Evolutionary conservation across 1,139 yeast species (phyloP), one percentile per base, ranked within the genome.

Genomic region (Hyphopichia khmerensis): DNA sequence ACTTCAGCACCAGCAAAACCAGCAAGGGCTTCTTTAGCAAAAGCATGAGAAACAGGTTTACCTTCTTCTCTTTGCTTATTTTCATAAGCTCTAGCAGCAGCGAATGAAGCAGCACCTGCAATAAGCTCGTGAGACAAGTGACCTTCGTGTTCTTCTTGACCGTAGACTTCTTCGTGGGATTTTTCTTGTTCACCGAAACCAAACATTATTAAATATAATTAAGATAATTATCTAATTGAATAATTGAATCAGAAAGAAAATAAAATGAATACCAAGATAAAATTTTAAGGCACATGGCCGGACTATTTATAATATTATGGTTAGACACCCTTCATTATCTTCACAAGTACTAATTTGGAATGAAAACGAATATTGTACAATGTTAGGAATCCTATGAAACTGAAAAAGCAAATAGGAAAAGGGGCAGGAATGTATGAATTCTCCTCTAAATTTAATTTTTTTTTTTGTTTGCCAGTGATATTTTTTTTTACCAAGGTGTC

Each of bases 101-200:
- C 67, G 43, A 64, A 64, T 5, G 67, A 60, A 23, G 69, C 67
- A 34, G 65, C 69, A 50, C 69, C 67, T 26, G 69, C 67, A 40
- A 64, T 41, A 48, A 61, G 54, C 48, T 64, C 69, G 48, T 64
- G 68, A 21, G 64, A 51, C 50, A 64, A 57, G 51, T 62, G 60
- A 33, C 61, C 65, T 45, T 62, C 65, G 57, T 63, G 67, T 40
- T 55, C 37, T 14, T 51, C 60, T 29, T 36, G 26, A 41, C 66
- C 65, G 57, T 63, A 62, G 31, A 62, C 68, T 37, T 48, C 41
- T 46, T 55, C 50, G 56, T 58, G 49, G 65, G 60, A 14, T 60
- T 66, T 54, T 67, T 77, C 40, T 81, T 62, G 36, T 79, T 75
- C 48, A 34, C 44, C 48, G 27, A 50, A 51, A 35, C 50, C 59